phyloP scores from a whole-genome alignment of 1,284 basidiomycete species.

The Cutaneotrichosporon curvatum region DNA sequence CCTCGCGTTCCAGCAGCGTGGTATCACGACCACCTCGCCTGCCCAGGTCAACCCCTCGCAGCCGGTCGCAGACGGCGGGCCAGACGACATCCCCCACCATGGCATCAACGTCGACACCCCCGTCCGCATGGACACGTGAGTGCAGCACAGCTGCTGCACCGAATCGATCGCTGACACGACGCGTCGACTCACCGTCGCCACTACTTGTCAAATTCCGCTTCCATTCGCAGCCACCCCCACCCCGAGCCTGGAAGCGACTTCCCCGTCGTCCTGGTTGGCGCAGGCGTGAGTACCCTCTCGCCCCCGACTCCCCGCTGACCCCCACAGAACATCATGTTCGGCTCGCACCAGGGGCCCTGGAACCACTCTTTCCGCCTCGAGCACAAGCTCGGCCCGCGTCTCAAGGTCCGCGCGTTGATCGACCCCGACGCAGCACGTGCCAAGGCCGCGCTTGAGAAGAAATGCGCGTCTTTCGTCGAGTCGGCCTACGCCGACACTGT shows the following conservation, averaged over 20 bases:
- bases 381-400: slow-evolving; percentile 89
- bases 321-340: slow-evolving; percentile 76
- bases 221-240: slow-evolving; percentile 18
- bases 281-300: slow-evolving; percentile 54
- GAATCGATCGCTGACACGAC: not conserved
- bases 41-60: slow-evolving; percentile 16
- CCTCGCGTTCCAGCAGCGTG: not conserved
- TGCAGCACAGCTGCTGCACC: slow-evolving; percentile 1
- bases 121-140: slow-evolving; percentile 41
- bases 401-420: slow-evolving; percentile 91
- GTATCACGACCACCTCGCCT: not conserved
- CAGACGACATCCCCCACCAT: slow-evolving; percentile 31
- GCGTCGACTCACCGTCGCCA: no score
- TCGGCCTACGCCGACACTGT: slow-evolving; percentile 88
- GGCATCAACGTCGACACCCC: slow-evolving; percentile 41
- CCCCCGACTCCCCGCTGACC: not conserved
- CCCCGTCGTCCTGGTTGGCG: slow-evolving; percentile 85
- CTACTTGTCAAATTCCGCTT: no score
- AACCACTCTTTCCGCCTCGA: slow-evolving; percentile 87
- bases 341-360: slow-evolving; percentile 64
- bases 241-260: slow-evolving; percentile 57
- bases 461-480: slow-evolving; percentile 88
- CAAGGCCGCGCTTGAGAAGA: slow-evolving; percentile 70
- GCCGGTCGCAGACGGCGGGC: slow-evolving; percentile 30
- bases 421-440: slow-evolving; percentile 84